Evolutionary conservation across 371 early-diverging fungal genomes (phyloP), one percentile per base, ranked within the genome.

Genomic region (Coemansia sp.): DNA sequence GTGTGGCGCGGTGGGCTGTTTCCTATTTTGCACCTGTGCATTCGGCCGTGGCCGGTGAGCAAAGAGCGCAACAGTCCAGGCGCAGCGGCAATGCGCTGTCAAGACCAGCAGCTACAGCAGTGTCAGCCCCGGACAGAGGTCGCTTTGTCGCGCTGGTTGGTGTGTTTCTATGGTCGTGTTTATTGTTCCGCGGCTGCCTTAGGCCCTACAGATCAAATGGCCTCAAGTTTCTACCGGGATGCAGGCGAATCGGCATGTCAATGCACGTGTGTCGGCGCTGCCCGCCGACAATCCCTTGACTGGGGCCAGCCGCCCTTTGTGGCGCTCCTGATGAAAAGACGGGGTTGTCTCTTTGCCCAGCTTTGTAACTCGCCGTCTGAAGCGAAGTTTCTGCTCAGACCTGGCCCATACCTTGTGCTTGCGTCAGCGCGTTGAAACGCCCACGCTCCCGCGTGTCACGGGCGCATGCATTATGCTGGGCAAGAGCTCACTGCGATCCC

Each of bases 91-190:
- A 20, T 9, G 47, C 26, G 20, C 47, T 45, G 20, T 45, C 26
- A 26, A 26, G 26, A 26, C 26, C 26, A 26, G 98, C 4, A 96
- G 88, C 59, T 88, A 86, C 7, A 92, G 74, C 56, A 95, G 81
- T n/a, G 96, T 90, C 93, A 93, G 89, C 26, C 20, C 6, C 26
- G 26, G 26, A 26, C 26, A 26, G 26, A 26, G 26, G 26, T 26
- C 26, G 26, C 26, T 26, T 26, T 26, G 26, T 26, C 26, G 26
- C 26, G 26, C 26, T 26, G 26, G 26, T 26, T 26, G 26, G 26
- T 26, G 26, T 26, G 26, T 26, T 26, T 26, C 26, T 26, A 26
- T 26, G 26, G 26, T 26, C 26, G 26, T 26, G 26, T 26, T 26
- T 26, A 26, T 26, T 26, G 26, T 26, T 26, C 26, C 26, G 26